Base-by-base conservation (phyloP, 768 basidiomycete genomes). In the Tephrocybe sp. region DNA sequence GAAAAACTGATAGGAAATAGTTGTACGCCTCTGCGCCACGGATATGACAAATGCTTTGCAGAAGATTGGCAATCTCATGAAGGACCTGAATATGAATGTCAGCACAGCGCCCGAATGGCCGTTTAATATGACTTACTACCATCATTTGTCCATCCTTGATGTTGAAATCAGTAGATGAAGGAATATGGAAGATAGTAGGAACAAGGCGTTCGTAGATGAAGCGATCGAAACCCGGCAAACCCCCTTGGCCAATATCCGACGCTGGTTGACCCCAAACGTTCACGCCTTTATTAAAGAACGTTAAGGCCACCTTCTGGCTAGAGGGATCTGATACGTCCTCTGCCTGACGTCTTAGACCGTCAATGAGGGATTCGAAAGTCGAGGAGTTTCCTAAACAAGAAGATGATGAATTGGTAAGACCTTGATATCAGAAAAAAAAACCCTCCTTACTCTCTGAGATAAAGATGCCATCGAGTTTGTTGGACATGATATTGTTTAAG, bases 161-260 rank as follows among this genome's bases (percentile, higher is more conserved):
- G 62, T 94, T 95, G 65, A 97, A 91, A 35, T 85, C 81, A 0
- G 87, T 83, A 8, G 78, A 73, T 10, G 89, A 85, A 1, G 92
- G 82, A 4, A 98, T 82, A 7, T 83, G 78, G 67, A 99, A 97
- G 19, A 85, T 87, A 2, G 83, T 72, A 10, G 92, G 90, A 45
- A 98, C 73, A 31, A 96, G 69, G 11, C 85, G 81, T 54, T 94
- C 88, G 61, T 98, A 98, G 26, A 96, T 80, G 65, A 95, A 95
- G 12, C 82, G 79, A 58, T 98, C 94, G 58, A 97, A 98, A 0
- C 96, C 95, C 10, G 93, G 92, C 39, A 98, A 68, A 10, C 75
- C 70, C 45, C 68, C 68, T 33, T 71, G 64, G 13, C 72, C 72
- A 44, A 73, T 72, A 17, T 75, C 67, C 2, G 60, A 62, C 41